phyloP scores from a whole-genome alignment of 2,329 filamentous ascomycete species.

The Tolypocladium tropicale region DNA sequence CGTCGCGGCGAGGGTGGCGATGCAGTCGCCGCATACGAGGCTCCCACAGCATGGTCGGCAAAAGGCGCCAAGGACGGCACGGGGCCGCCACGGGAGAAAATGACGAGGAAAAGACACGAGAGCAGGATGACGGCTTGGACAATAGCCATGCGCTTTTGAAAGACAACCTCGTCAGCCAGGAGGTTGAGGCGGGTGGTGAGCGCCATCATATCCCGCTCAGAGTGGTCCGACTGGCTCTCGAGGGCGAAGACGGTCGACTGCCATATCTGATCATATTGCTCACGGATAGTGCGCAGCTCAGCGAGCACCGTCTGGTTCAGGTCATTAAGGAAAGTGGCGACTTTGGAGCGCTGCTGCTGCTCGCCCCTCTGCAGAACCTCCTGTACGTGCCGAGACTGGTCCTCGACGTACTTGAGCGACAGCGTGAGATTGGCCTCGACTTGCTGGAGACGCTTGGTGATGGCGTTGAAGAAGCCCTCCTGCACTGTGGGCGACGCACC shows the following conservation, averaged over 20 bases:
- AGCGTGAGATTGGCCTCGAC: conserved; percentile 89
- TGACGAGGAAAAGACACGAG: conserved; percentile 75
- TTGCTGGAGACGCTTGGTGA: conserved; percentile 84
- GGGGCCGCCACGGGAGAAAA: conserved; percentile 56
- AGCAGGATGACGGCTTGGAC: conserved; percentile 82
- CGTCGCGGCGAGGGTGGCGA: conserved; percentile 8
- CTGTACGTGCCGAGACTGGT: conserved; percentile 82
- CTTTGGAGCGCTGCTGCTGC: conserved; percentile 76
- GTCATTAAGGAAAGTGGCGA: conserved; percentile 67
- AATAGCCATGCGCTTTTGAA: conserved; percentile 85
- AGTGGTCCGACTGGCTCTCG: conserved; percentile 77
- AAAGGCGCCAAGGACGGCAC: conserved; percentile 20
- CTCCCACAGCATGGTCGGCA: conserved; percentile 14
- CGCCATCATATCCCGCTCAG: conserved; percentile 72
- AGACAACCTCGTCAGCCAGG: conserved; percentile 83
- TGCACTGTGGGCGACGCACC: conserved; percentile 67
- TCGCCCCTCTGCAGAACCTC: conserved; percentile 82
- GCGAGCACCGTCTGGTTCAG: conserved; percentile 81
- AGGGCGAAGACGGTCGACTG: conserved; percentile 89
- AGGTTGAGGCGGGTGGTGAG: conserved; percentile 72
- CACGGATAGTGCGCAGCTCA: conserved; percentile 67
- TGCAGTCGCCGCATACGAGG: conserved; percentile 11
- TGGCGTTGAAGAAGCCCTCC: conserved; percentile 95
- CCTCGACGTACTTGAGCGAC: conserved; percentile 91
- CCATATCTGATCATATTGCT: conserved; percentile 94